These are phyloP conservation scores for Diplodia seriata DNA, from an alignment of 2,329 filamentous ascomycete species.

Conservation along the genomic window DNA sequence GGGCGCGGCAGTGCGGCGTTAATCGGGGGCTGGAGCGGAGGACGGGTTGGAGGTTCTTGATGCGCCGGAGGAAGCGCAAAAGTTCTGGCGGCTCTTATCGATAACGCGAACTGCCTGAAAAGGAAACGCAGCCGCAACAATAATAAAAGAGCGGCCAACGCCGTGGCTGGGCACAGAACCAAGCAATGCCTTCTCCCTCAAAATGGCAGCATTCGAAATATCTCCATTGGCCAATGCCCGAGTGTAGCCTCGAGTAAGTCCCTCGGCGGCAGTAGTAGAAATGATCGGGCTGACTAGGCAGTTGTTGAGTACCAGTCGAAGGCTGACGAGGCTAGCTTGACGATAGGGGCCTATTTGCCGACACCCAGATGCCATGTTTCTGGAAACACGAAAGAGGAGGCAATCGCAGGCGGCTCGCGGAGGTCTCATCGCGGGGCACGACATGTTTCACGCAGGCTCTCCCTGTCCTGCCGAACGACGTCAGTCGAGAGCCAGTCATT, in stretches of 20 bases:
- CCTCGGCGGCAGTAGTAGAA: not conserved
- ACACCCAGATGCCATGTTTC: not conserved
- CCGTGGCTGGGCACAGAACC: not conserved
- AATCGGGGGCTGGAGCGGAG: not conserved
- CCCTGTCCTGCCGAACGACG: not conserved
- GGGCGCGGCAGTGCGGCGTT: too few relatives aligned
- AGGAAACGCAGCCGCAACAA: not conserved
- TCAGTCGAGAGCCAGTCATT: slow-evolving; percentile 1
- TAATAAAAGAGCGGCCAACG: not conserved
- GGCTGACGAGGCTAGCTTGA: not conserved
- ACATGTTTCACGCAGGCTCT: slow-evolving; percentile 2
- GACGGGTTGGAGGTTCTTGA: not conserved
- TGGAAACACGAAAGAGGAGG: not conserved
- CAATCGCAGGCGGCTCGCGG: slow-evolving; percentile 2
- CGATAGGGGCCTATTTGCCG: slow-evolving; percentile 4
- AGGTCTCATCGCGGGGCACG: slow-evolving; percentile 1
- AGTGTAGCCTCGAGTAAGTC: not conserved
- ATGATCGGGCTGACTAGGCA: not conserved
- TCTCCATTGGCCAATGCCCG: not conserved
- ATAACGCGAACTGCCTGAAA: not conserved
- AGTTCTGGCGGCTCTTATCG: not conserved
- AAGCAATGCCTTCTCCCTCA: not conserved
- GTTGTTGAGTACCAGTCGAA: not conserved
- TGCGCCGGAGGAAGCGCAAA: not conserved
- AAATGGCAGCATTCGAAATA: not conserved